Base-by-base conservation (phyloP, 768 basidiomycete genomes). In the Royoungia palumana region DNA sequence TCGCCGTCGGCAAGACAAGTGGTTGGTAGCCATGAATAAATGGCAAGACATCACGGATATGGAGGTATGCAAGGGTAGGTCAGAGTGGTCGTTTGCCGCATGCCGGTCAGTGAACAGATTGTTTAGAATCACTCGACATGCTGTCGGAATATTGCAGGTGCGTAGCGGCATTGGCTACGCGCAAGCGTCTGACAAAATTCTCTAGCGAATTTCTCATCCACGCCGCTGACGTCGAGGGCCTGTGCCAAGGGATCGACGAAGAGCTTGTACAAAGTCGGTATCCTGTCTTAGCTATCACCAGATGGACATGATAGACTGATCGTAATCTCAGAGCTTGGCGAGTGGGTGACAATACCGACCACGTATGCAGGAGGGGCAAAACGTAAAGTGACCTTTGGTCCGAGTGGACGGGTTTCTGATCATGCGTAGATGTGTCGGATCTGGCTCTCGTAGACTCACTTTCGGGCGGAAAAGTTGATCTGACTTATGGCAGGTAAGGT, bases 11-110 rank as follows among this genome's bases (percentile, higher is more conserved):
- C 85, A 72, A 9, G 72, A 81, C 39, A 82, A 73, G 53, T 99
- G 96, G 96, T 75, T 92, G 28, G 88, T 99, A 12, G 94, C 95
- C 11, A 97, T 94, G 94, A 95, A 98, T 72, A 94, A 92, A 64
- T 99, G 96, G 96, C 94, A 95, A 62, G 86, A 89, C 51, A 77
- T 96, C 44, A 97, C 96, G 0, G 91, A 97, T 59, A 92, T 92
- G 85, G 85, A 90, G 60, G 88, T 99, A 16, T 85, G 77, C 53
- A 74, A 83, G 79, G 90, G 94, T 87, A 45, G 16, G 68, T 51
- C 40, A 25, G 4, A 34, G 22, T n/a, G 39, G 36, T 44, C 27
- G 27, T 44, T 38, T 7, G 25, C 32, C 39, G 13, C 20, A 32
- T 48, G 21, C 27, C 9, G 36, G 36, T 35, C 5, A 5, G 14